Evolutionary conservation across 768 basidiomycete species (phyloP).

Genomic region (Paxillus rubicundulus): DNA sequence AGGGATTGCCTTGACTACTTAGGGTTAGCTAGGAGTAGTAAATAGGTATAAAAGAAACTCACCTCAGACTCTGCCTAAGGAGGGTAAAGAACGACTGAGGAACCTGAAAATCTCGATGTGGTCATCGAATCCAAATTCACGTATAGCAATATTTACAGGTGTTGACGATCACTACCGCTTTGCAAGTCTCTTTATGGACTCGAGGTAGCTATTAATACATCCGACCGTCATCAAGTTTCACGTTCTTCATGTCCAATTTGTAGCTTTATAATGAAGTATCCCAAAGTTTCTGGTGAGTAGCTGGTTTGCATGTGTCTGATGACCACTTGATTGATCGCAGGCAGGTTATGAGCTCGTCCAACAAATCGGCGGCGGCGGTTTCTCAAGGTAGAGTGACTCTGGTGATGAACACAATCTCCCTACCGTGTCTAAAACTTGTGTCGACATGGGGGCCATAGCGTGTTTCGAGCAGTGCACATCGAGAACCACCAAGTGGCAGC

Average conservation of each 20-base stretch:
- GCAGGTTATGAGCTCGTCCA: slow-evolving; percentile 69
- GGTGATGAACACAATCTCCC: not conserved
- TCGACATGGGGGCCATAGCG: slow-evolving; percentile 42
- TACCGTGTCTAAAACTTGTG: not conserved
- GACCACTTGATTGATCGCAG: not conserved
- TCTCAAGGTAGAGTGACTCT: slow-evolving; percentile 60
- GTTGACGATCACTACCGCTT: too few species aligned
- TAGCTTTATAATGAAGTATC: slow-evolving; percentile 29
- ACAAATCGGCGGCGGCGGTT: slow-evolving; percentile 84
- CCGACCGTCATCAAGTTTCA: not conserved
- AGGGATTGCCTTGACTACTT: too few species aligned
- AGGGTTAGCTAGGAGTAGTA: too few species aligned
- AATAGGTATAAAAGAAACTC: too few species aligned
- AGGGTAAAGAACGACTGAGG: too few species aligned
- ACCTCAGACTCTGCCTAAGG: too few species aligned
- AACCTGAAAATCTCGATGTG: too few species aligned
- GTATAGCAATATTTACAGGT: too few species aligned
- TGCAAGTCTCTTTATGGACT: too few species aligned
- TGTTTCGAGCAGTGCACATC: slow-evolving; percentile 78
- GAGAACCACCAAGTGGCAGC: slow-evolving; percentile 69
- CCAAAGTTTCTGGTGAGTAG: slow-evolving; percentile 29
- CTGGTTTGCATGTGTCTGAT: not conserved
- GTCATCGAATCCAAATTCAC: too few species aligned
- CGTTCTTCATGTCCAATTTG: not conserved
- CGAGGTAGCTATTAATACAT: not conserved